Evolutionary conservation across 73 alveolate genomes (phyloP), one percentile per base, ranked within the genome.

Genomic region (Paramecium sexaurelia): DNA sequence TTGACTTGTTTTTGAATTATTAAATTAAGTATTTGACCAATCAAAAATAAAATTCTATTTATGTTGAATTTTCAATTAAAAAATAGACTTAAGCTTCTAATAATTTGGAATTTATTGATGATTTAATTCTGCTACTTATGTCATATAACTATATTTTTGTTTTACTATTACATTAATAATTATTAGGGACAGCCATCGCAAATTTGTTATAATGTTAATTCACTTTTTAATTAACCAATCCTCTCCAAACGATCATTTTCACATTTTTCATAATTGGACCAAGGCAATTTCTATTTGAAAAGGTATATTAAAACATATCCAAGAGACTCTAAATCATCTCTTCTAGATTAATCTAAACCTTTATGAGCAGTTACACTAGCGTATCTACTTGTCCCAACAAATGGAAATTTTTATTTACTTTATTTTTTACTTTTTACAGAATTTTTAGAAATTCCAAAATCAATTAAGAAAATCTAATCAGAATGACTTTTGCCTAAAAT

Each of bases 401-500:
- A 61, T 29, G 83, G 47, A 26, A 61, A 11, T 61, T 61, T 61
- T 40, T 91, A 61, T 61, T 61, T 10, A 61, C 24, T 61, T 24
- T 19, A 29, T 29, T 61, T 61, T 27, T 61, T 61, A 61, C 43
- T 61, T 61, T 32, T 9, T 29, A 32, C 7, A 29, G 6, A 26
- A 61, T 61, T 45, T 55, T 78, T 78, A 10, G 90, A n/a, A 24
- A 78, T 78, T 9, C 90, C 90, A 78, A 41, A 78, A 33, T 78
- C 90, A 19, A 78, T 78, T 43, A 78, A 24, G 3, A 9, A 40
- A 13, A 78, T 43, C 27, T 78, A 15, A 45, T 78, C 90, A 20
- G 75, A 39, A 24, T 32, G 40, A 1, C 47, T 27, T 19, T 45
- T 78, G 2, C 75, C 90, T 6, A 78, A 33, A 41, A 78, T 78